Conservation (phyloP, 169 alveolate species). For the Toxoplasma gondii region DNA sequence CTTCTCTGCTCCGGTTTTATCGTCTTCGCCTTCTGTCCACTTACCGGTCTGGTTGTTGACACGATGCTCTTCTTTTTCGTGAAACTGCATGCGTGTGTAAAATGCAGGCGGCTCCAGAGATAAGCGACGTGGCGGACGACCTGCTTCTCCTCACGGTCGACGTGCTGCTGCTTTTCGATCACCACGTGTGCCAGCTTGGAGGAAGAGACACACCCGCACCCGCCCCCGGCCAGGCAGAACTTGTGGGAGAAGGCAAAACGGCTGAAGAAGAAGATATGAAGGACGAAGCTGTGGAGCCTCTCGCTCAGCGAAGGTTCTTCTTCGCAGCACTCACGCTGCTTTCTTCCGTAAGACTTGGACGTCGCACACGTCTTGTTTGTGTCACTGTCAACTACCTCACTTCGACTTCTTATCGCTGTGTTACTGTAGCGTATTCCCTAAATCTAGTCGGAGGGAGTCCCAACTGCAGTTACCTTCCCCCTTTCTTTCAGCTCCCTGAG, state of each 20-base stretch:
- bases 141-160: background rate
- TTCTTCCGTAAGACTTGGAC: background rate
- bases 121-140: background rate
- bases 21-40: too few species aligned
- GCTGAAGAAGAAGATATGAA: background rate
- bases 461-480: too few species aligned
- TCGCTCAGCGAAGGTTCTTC: background rate
- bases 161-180: background rate
- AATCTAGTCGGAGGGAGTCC: too few species aligned
- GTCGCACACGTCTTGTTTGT: background rate
- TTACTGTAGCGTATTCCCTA: too few species aligned
- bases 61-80: too few species aligned
- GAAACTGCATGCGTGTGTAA: too few species aligned
- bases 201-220: background rate
- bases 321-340: slow-evolving; percentile 8
- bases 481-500: too few species aligned
- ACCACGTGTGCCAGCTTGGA: background rate
- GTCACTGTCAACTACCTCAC: background rate
- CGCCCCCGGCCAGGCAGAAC: too few species aligned
- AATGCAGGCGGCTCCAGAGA: background rate
- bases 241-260: too few species aligned
- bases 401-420: too few species aligned
- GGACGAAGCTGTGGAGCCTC: background rate
- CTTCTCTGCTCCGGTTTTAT: too few species aligned
- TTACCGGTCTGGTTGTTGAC: too few species aligned